These are phyloP conservation scores for Ligustrum vulgare DNA, from an alignment of 257 asterid species.

Conservation along the genomic window DNA sequence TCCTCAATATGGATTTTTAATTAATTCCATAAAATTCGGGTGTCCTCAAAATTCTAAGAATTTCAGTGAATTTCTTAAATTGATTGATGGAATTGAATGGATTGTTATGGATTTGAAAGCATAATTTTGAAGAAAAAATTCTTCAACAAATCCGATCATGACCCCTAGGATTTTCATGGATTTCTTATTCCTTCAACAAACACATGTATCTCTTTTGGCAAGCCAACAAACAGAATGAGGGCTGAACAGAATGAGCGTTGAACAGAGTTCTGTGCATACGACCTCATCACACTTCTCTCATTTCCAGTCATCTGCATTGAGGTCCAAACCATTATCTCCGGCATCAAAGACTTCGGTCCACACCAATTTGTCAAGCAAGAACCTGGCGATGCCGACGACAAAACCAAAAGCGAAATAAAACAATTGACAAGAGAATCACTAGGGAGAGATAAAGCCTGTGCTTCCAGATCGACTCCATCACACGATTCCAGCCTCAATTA, in stretches of 20 bases:
- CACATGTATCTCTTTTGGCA: too few relatives aligned
- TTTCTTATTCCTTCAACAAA: too few relatives aligned
- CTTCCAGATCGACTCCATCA: constrained; percentile 62
- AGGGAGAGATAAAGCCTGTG: constrained; percentile 43
- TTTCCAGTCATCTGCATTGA: constrained; percentile 69
- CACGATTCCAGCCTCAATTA: constrained; percentile 21
- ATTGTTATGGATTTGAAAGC: too few relatives aligned
- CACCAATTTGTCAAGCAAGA: constrained; percentile 62
- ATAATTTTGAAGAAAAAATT: too few relatives aligned
- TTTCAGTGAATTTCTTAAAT: too few relatives aligned
- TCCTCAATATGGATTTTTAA: too few relatives aligned
- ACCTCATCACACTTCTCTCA: constrained; percentile 55
- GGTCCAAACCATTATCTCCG: constrained; percentile 60
- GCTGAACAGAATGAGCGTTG: constrained; percentile 15
- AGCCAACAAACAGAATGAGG: too few relatives aligned
- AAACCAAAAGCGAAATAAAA: constrained; percentile 55
- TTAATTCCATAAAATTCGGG: too few relatives aligned
- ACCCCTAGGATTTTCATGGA: too few relatives aligned
- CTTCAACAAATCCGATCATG: too few relatives aligned
- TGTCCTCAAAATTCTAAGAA: too few relatives aligned
- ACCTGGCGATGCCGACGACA: constrained; percentile 64
- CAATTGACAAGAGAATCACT: constrained; percentile 56
- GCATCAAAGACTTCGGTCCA: constrained; percentile 41
- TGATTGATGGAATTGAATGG: too few relatives aligned
- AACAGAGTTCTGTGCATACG: constrained; percentile 24